phyloP scores from a whole-genome alignment of 2,329 filamentous ascomycete genomes.

The Escovopsis weberi region DNA sequence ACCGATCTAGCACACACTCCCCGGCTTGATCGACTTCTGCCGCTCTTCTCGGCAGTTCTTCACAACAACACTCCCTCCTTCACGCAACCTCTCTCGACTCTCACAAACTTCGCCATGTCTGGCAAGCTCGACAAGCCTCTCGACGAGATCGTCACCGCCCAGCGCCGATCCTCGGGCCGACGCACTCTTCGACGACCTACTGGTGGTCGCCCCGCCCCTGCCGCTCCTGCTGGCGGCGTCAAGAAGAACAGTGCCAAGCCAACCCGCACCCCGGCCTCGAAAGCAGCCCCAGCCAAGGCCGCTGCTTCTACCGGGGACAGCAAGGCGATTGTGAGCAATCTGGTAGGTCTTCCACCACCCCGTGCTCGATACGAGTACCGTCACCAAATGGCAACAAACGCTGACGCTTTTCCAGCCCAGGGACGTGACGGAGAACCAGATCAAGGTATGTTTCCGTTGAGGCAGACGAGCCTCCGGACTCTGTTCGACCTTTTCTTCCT shows the following conservation, averaged over 20 bases:
- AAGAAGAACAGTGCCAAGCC: conserved; percentile 59
- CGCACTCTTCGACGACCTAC: conserved; percentile 34
- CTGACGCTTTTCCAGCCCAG: conserved; percentile 57
- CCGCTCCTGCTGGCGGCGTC: conserved; percentile 71
- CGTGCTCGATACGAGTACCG: neutral
- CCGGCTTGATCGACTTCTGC: neutral
- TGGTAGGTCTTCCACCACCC: conserved; percentile 47
- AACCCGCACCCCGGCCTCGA: conserved; percentile 42
- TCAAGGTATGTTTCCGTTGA: conserved; percentile 99
- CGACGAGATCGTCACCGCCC: conserved; percentile 86
- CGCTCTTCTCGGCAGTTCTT: neutral
- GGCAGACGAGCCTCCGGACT: conserved; percentile 53
- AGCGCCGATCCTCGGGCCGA: conserved; percentile 42
- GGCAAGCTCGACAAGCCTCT: conserved; percentile 94
- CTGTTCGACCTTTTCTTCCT: conserved; percentile 46
- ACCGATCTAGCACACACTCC: neutral
- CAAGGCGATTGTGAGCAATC: conserved; percentile 97
- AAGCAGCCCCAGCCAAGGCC: conserved; percentile 51
- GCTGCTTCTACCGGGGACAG: conserved; percentile 54
- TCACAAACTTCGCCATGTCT: conserved; percentile 50
- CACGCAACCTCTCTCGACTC: neutral
- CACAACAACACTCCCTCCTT: neutral
- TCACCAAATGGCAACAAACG: neutral
- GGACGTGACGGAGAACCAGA: conserved; percentile 92
- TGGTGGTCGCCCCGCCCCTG: conserved; percentile 35